These are phyloP conservation scores for Diplodia seriata DNA, from an alignment of 2,329 filamentous ascomycete genomes.

Conservation along the genomic window DNA sequence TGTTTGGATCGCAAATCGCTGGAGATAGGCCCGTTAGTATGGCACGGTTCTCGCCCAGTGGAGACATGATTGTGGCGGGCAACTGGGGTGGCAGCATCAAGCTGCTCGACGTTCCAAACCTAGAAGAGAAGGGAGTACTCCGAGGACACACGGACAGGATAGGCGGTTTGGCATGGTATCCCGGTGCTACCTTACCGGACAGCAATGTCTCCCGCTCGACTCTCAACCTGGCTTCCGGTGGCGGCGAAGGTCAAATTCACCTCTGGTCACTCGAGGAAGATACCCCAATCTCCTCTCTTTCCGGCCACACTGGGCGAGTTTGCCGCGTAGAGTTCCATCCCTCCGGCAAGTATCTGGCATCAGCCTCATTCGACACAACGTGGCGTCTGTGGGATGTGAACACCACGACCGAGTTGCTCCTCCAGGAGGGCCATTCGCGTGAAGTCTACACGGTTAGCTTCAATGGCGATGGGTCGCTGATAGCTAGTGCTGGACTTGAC, in stretches of 20 bases:
- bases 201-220: slow-evolving; percentile 73
- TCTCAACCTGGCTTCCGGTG: slow-evolving; percentile 88
- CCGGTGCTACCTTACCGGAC: slow-evolving; percentile 75
- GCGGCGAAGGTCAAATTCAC: slow-evolving; percentile 84
- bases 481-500: slow-evolving; percentile 92
- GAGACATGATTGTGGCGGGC: slow-evolving; percentile 82
- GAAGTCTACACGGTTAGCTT: slow-evolving; percentile 92
- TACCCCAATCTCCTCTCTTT: slow-evolving; percentile 80
- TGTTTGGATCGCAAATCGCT: slow-evolving; percentile 92
- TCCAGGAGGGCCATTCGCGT: slow-evolving; percentile 93
- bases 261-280: slow-evolving; percentile 90
- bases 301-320: slow-evolving; percentile 85
- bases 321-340: slow-evolving; percentile 95
- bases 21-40: slow-evolving; percentile 92
- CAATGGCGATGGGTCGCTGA: slow-evolving; percentile 86
- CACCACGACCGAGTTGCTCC: slow-evolving; percentile 79
- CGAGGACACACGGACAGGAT: slow-evolving; percentile 89
- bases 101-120: slow-evolving; percentile 79
- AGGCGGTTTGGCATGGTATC: slow-evolving; percentile 89
- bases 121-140: slow-evolving; percentile 77
- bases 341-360: slow-evolving; percentile 86
- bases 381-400: slow-evolving; percentile 97
- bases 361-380: slow-evolving; percentile 93
- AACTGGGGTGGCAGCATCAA: slow-evolving; percentile 94
- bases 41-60: slow-evolving; percentile 86